These are phyloP conservation scores for Agroathelia rolfsii DNA, from an alignment of 1,284 basidiomycete species.

Conservation along the genomic window DNA sequence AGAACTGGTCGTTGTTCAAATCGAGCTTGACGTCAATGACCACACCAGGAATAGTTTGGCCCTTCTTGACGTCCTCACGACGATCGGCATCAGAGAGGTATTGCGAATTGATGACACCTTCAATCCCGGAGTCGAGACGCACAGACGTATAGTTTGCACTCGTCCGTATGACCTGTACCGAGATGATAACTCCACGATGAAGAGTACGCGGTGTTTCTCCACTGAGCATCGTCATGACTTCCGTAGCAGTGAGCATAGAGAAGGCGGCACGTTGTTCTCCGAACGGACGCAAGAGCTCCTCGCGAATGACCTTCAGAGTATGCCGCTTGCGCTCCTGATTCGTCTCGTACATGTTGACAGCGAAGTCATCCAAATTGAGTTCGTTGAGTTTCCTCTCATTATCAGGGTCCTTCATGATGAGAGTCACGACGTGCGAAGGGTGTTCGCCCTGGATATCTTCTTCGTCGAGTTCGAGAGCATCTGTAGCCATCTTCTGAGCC, in stretches of 20 bases:
- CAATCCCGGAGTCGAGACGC: constrained; percentile 87
- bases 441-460: constrained; percentile 89
- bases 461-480: constrained; percentile 91
- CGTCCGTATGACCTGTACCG: constrained; percentile 63
- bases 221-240: constrained; percentile 91
- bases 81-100: constrained; percentile 51
- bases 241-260: constrained; percentile 60
- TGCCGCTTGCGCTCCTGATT: constrained; percentile 83
- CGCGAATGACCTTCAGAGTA: constrained; percentile 80
- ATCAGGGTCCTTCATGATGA: constrained; percentile 80
- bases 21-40: constrained; percentile 69
- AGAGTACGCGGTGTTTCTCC: constrained; percentile 85
- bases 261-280: constrained; percentile 71
- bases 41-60: constrained; percentile 76
- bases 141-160: constrained; percentile 46
- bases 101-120: constrained; percentile 67
- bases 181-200: constrained; percentile 73
- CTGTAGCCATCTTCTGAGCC: constrained; percentile 97
- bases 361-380: constrained; percentile 94
- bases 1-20: constrained; percentile 52
- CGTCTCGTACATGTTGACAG: constrained; percentile 79
- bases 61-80: constrained; percentile 49
- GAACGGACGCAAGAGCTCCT: constrained; percentile 84
- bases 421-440: constrained; percentile 76
- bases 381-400: constrained; percentile 80